A percentile compares a stretch with the other conserved stretches of the same genome.
These are phyloP conservation scores for Puccinia polysora DNA, from an alignment of 1,284 basidiomycete species.

Conservation along the genomic window DNA sequence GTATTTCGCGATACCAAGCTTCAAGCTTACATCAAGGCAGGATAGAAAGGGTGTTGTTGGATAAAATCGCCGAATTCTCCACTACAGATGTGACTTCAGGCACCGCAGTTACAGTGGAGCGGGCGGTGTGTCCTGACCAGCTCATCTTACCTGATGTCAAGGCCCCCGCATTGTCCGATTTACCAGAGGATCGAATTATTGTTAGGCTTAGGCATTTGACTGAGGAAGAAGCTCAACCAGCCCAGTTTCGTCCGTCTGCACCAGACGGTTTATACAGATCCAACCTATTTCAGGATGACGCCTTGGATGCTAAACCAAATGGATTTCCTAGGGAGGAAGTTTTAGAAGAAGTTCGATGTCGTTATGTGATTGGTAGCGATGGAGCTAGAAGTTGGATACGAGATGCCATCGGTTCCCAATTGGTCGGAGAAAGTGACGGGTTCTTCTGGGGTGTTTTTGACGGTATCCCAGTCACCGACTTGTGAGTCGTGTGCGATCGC, in stretches of 20 bases:
- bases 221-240: constrained; percentile 51
- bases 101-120: constrained; percentile 21
- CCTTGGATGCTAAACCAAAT: constrained; percentile 28
- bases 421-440: constrained; percentile 63
- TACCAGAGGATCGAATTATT: constrained; percentile 31
- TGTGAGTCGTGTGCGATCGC: constrained; percentile 38
- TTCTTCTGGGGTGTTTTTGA: constrained; percentile 44
- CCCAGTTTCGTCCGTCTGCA: constrained; percentile 35
- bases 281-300: constrained; percentile 43
- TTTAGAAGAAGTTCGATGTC: constrained; percentile 33
- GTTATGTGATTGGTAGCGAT: constrained; percentile 63
- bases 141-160: constrained; percentile 20
- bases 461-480: constrained; percentile 39
- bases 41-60: constrained; percentile 42
- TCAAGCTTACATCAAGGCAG: constrained; percentile 39
- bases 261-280: constrained; percentile 44
- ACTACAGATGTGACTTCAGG: neutral
- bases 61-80: constrained; percentile 41
- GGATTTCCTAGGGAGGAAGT: constrained; percentile 30
- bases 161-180: constrained; percentile 38
- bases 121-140: constrained; percentile 40
- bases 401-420: constrained; percentile 62
- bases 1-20: constrained; percentile 37
- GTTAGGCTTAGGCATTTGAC: constrained; percentile 50
- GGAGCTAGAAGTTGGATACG: constrained; percentile 76